These are phyloP conservation scores for Suhomyces sp. DNA, from an alignment of 805 yeast genomes.

Conservation along the genomic window DNA sequence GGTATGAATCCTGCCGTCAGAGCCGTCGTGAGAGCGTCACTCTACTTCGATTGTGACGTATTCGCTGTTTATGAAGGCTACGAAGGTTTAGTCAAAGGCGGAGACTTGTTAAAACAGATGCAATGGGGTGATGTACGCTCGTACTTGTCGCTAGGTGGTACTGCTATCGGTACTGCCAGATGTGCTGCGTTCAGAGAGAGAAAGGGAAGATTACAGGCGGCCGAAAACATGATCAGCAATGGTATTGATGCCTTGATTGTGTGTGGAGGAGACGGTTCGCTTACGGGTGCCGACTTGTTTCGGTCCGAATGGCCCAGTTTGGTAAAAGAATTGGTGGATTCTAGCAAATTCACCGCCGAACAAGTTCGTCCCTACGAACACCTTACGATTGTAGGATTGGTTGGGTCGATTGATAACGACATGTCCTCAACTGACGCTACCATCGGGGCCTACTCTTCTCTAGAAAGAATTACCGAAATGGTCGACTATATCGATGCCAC, in stretches of 20 bases:
- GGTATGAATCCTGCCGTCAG: conserved; percentile 79
- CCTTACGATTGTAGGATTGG: conserved; percentile 70
- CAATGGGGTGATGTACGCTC: conserved; percentile 73
- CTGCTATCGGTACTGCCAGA: conserved; percentile 76
- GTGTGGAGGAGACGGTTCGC: conserved; percentile 82
- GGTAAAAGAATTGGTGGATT: conserved; percentile 51
- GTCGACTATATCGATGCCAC: conserved; percentile 83
- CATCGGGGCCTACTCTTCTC: conserved; percentile 76
- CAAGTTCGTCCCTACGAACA: conserved; percentile 49
- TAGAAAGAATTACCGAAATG: conserved; percentile 70
- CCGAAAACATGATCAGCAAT: conserved; percentile 60
- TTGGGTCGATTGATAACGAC: conserved; percentile 82
- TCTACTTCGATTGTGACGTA: conserved; percentile 60
- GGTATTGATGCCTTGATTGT: conserved; percentile 79
- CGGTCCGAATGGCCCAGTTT: conserved; percentile 76
- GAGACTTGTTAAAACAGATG: conserved; percentile 54
- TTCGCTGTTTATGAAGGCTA: conserved; percentile 73
- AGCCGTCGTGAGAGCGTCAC: conserved; percentile 69
- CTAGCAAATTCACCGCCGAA: conserved; percentile 43
- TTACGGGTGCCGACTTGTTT: conserved; percentile 79
- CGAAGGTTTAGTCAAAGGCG: conserved; percentile 69
- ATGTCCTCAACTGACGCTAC: conserved; percentile 85
- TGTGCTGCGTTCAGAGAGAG: conserved; percentile 66
- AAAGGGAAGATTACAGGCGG: conserved; percentile 61
- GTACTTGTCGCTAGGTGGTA: conserved; percentile 70